A percentile compares a stretch with the other conserved stretches of the same genome.
Conservation (phyloP, 2,329 filamentous ascomycete genomes). For the Aspergillus tanneri region DNA sequence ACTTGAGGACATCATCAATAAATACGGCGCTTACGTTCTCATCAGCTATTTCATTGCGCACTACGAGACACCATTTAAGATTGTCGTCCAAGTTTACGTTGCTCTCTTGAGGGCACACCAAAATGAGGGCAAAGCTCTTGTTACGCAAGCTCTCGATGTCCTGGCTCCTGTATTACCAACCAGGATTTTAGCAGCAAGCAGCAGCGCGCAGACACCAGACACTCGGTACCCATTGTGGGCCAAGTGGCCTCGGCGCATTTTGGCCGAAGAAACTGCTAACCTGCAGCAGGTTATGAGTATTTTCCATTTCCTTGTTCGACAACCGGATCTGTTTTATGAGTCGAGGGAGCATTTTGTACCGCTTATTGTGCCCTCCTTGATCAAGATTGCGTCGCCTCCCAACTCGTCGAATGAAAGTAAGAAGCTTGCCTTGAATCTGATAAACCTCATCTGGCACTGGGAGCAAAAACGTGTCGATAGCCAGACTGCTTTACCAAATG, state of each 20-base stretch:
- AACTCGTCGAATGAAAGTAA: constrained; percentile 89
- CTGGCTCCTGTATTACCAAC: constrained; percentile 92
- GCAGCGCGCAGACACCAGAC: constrained; percentile 61
- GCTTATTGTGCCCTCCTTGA: constrained; percentile 81
- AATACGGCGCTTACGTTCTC: constrained; percentile 94
- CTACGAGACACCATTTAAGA: constrained; percentile 95
- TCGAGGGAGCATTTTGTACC: constrained; percentile 87
- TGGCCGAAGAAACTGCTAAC: constrained; percentile 93
- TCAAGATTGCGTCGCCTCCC: constrained; percentile 77
- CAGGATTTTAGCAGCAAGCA: constrained; percentile 57
- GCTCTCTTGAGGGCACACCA: constrained; percentile 89
- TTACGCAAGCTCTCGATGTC: constrained; percentile 91
- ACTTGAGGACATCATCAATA: constrained; percentile 98
- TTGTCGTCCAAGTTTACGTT: constrained; percentile 91
- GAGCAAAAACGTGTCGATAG: constrained; percentile 74
- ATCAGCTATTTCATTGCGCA: constrained; percentile 97
- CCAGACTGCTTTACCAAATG: constrained; percentile 29
- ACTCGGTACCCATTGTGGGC: constrained; percentile 80
- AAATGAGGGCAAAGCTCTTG: constrained; percentile 85
- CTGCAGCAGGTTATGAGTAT: constrained; percentile 95
- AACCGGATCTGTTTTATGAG: constrained; percentile 92
- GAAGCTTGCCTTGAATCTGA: constrained; percentile 84
- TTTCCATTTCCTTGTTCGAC: constrained; percentile 91
- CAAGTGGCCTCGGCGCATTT: constrained; percentile 80
- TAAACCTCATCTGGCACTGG: constrained; percentile 89